Base-by-base conservation (phyloP, 441 rosid species). In the Brassica hybrid region DNA sequence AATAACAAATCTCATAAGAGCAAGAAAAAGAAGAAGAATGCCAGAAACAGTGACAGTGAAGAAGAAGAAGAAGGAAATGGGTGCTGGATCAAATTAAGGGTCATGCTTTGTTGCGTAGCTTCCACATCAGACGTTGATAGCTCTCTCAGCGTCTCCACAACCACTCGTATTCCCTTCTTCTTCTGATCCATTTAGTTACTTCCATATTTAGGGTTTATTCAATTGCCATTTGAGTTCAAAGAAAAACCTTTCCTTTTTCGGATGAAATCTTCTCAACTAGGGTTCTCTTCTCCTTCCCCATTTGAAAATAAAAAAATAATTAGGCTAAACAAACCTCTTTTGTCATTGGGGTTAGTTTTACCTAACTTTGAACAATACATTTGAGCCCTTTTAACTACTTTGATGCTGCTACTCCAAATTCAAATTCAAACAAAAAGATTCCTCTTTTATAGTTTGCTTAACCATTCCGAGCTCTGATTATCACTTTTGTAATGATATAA, bases 121-220 rank as follows among this genome's bases (percentile, higher is more conserved):
- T 88, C 99, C 52, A 90, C 94, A 84, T 87, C 99, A 88, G 93
- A 95, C 82, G 94, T 95, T 73, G 98, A 93, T 82, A 91, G 83
- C 84, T 91, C 99, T 83, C 83, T 84, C 67, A 88, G 92, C 74
- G 88, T 88, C 78, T 84, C 91, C 74, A 76, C 91, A 13, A 86
- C 78, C 80, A 87, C 64, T 72, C 94, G 99, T 95, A 90, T 87
- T 45, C 2, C 7, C 21, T 45, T 41, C 67, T 73, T 78, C 38
- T 4, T 27, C 32, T 27, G 6, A 27, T 4, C 32, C 5, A 4
- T 27, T 27, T 27, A 21, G 23, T 21, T 4, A 27, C 6, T 5
- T 27, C 32, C 6, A 4, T 27, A 27, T 27, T 27, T 3, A 27
- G 32, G 32, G 32, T 7, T 1, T 34, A 34, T 34, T 34, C 38